Evolutionary conservation across 257 asterid genomes (phyloP).

Genomic region (Fraxinus excelsior): DNA sequence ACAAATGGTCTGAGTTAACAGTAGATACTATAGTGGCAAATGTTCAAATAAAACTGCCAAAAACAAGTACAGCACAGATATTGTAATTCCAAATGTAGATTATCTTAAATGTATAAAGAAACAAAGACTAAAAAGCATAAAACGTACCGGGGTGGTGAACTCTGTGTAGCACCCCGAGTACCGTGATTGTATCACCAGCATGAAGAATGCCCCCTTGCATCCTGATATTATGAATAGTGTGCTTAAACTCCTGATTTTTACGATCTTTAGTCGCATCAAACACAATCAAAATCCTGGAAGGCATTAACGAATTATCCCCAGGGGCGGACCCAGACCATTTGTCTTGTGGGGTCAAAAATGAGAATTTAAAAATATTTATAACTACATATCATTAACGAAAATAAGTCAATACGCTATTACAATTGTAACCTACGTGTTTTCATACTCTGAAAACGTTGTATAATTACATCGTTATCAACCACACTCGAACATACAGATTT

Average conservation of each 20-base stretch:
- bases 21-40: too few species aligned
- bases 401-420: too few species aligned
- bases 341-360: too few species aligned
- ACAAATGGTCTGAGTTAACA: background rate
- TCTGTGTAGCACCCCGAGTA: constrained; percentile 64
- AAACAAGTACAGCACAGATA: too few species aligned
- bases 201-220: constrained; percentile 42
- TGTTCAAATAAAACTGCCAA: too few species aligned
- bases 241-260: constrained; percentile 34
- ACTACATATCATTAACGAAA: too few species aligned
- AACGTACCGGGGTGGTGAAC: constrained; percentile 65
- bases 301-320: constrained; percentile 36
- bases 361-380: too few species aligned
- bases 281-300: constrained; percentile 50
- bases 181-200: constrained; percentile 45
- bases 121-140: background rate
- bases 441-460: too few species aligned
- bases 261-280: constrained; percentile 63
- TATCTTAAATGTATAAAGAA: background rate
- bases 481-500: too few species aligned
- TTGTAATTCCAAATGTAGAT: background rate
- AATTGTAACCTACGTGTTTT: too few species aligned
- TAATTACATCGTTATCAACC: too few species aligned
- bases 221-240: constrained; percentile 38
- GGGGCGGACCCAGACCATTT: too few species aligned